Evolutionary conservation across 176 grass and related monocot genomes (phyloP), one percentile per base, ranked within the genome.

Genomic region (Poa annua): DNA sequence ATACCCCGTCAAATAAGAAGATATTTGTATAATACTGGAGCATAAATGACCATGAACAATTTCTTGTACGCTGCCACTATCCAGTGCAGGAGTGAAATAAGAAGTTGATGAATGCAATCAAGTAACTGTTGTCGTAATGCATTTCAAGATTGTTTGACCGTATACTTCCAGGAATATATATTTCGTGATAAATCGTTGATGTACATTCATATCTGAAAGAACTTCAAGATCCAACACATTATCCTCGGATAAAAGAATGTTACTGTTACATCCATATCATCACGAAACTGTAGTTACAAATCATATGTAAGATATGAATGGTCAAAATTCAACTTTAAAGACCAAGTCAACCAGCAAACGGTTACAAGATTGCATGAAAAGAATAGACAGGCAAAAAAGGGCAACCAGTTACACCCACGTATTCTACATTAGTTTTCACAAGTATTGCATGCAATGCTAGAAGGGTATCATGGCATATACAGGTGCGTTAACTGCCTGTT

Each of bases 391-490:
- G 38, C 60, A 53, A 52, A 14, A 29, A 29, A 62, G 59, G 59
- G 24, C 59, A 60, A 25, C 68, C 68, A 71, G 61, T 62, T 70
- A 76, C 70, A 80, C 60, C 45, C 52, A 61, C 66, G 71, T 49
- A 81, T 52, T 62, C 21, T 34, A 38, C 36, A 64, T n/a, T n/a
- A 75, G 35, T 70, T 77, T 76, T 63, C 22, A 38, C 0, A 52
- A 53, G 7, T 33, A 75, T 19, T 56, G 12, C 54, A 79, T 53
- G 35, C 48, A 56, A 76, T 49, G 71, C 73, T 47, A 76, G 10
- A 76, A 44, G 39, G n/a, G 81, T 41, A 45, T 21, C 68, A 50
- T 60, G 79, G 71, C 70, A 81, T 85, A 89, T 81, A 81, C 82
- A 77, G 45, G 38, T 70, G 34, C 9, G 17, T 51, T 63, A 51